Evolutionary conservation across 768 basidiomycete species (phyloP), one percentile per base, ranked within the genome.

Genomic region (Pleurotus tuoliensis): DNA sequence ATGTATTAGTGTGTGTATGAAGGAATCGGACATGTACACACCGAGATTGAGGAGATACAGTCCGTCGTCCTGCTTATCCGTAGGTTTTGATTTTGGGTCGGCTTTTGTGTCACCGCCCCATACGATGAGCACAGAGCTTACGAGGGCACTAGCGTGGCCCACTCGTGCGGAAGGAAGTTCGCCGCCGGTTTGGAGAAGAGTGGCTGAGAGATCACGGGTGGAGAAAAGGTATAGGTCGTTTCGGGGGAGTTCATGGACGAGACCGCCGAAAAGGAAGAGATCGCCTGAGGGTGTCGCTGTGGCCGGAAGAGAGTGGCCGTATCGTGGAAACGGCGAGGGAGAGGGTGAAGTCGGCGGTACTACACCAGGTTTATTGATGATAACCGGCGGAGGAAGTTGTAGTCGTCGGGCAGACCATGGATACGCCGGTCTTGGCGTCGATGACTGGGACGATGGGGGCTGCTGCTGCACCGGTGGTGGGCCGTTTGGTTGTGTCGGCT

Each of bases 61-160:
- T 0, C 85, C 89, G 69, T 98, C 92, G 67, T 98, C 97, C 72
- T 94, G 91, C 62, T 82, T 85, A 58, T 94, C 93, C 8, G 76
- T 73, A 7, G 76, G 77, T 62, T 78, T 82, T 30, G 79, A 74
- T 69, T 76, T 82, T 20, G 76, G 75, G 63, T 88, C 87, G 12
- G 86, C 83, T 72, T 93, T 95, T 3, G 95, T 98, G 68, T 99
- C 97, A 22, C 96, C 97, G 30, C 97, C 97, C 97, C 97, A 99
- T 3, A 98, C 88, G 58, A 98, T 90, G 58, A 99, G 77, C 49
- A 98, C 96, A 66, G 90, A 94, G 69, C 94, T 93, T 56, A 98
- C 94, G 49, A 98, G 84, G 5, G 96, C 96, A 69, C 90, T 89
- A 2, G 94, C 93, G 74, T 99, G 97, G 0, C 97, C 96, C n/a